Evolutionary conservation across 352 stramenopile species (phyloP).

Genomic region (Phytopythium mirpurense): DNA sequence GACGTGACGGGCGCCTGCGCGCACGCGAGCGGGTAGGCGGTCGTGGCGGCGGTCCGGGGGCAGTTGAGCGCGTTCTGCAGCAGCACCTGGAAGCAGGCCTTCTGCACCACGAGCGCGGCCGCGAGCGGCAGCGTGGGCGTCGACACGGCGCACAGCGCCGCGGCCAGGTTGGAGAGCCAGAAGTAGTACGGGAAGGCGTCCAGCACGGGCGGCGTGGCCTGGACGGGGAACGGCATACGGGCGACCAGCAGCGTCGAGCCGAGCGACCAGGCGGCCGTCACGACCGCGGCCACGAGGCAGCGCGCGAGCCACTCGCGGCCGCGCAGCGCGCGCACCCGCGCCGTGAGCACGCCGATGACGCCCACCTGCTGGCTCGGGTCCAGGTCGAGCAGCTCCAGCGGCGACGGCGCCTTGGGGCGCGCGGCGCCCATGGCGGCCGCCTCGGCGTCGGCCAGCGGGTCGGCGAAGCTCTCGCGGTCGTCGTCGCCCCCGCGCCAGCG

Average conservation of each 20-base stretch:
- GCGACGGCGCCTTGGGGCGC: constrained; percentile 11
- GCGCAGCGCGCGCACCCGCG: constrained; percentile 13
- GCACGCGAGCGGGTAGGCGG: constrained; percentile 12
- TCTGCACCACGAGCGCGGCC: constrained; percentile 30
- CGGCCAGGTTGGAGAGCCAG: constrained; percentile 43
- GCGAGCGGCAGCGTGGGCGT: constrained; percentile 36
- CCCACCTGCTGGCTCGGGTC: constrained; percentile 8
- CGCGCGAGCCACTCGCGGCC: constrained; percentile 45
- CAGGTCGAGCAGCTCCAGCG: constrained; percentile 20
- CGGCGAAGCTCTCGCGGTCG: constrained; percentile 29
- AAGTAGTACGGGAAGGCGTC: constrained; percentile 28
- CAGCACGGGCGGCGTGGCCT: constrained; percentile 21
- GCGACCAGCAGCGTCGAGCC: constrained; percentile 2
- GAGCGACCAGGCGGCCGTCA: constrained; percentile 14
- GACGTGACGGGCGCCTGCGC: constrained; percentile 19
- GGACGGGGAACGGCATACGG: constrained; percentile 25
- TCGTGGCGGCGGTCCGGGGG: constrained; percentile 14
- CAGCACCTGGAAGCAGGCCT: constrained; percentile 30
- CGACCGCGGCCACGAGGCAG: constrained; percentile 19
- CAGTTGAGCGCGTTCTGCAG: constrained; percentile 38
- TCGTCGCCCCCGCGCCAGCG: constrained; percentile 18
- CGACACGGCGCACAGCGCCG: constrained; percentile 44
- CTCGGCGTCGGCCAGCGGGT: constrained; percentile 18
- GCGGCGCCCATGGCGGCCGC: constrained; percentile 1
- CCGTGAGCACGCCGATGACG: constrained; percentile 1